phyloP scores from a whole-genome alignment of 2,329 filamentous ascomycete genomes.

The Botrytis porri region DNA sequence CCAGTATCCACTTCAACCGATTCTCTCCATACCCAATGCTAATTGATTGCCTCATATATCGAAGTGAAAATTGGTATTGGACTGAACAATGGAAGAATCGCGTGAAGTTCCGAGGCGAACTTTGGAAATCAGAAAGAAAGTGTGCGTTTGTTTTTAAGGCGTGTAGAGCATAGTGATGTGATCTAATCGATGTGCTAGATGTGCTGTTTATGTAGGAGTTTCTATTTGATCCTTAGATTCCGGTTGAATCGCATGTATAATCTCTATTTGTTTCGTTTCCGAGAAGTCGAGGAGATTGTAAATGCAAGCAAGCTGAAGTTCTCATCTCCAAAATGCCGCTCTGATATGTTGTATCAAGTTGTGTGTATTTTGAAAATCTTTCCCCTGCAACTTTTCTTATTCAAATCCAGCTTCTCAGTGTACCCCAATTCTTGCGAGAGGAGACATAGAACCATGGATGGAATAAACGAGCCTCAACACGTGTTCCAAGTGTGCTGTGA shows the following conservation, averaged over 20 bases:
- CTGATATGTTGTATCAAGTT: neutral
- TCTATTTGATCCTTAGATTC: fast-evolving
- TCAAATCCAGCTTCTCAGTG: neutral
- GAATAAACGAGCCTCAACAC: neutral
- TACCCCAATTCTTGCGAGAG: neutral
- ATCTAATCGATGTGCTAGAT: fast-evolving
- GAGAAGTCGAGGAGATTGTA: neutral
- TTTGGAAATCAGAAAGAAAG: fast-evolving
- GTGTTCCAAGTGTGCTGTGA: neutral
- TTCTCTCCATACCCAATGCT: neutral
- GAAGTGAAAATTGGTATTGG: neutral
- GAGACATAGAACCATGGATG: neutral
- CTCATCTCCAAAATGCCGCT: neutral
- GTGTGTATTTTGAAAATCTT: neutral
- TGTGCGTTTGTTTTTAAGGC: fast-evolving
- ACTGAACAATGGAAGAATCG: neutral
- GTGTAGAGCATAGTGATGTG: neutral
- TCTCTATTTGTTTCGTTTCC: neutral
- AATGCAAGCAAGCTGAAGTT: neutral
- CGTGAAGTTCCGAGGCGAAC: neutral
- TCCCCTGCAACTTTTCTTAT: neutral
- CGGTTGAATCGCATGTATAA: neutral
- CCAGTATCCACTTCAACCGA: neutral
- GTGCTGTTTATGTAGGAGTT: fast-evolving
- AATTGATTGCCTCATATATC: neutral